A percentile compares a stretch with the other conserved stretches of the same genome.
Conservation (phyloP, 1,284 basidiomycete species). For the Flammula alnicola region DNA sequence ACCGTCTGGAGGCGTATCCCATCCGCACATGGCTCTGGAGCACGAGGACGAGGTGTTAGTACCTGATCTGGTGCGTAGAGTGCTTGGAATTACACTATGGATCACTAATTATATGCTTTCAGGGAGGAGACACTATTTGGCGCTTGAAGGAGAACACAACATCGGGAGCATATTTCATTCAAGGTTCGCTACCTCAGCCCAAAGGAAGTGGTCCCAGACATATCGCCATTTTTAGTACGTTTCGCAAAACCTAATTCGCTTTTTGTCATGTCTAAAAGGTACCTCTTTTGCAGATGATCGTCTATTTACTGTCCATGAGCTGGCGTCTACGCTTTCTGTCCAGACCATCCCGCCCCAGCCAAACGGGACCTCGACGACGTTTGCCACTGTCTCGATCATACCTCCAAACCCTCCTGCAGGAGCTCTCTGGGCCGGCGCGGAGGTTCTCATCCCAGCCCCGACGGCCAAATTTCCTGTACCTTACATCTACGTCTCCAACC, state of each 20-base stretch:
- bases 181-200: conserved; percentile 67
- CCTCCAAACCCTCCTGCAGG: conserved; percentile 54
- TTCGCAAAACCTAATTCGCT: too few relatives aligned
- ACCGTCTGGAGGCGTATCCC: conserved; percentile 45
- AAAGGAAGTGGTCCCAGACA: conserved; percentile 70
- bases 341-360: conserved; percentile 58
- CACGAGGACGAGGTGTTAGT: conserved; percentile 59
- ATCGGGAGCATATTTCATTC: conserved; percentile 52
- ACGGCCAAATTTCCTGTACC: conserved; percentile 50
- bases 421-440: conserved; percentile 55
- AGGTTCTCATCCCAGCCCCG: conserved; percentile 61
- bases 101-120: not conserved
- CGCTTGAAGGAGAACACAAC: conserved; percentile 47
- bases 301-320: conserved; percentile 68
- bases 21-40: conserved; percentile 68
- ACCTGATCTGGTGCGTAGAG: conserved; percentile 60
- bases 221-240: conserved; percentile 56
- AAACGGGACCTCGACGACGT: conserved; percentile 51
- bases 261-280: too few relatives aligned
- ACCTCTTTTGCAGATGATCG: conserved; percentile 47
- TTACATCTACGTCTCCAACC: conserved; percentile 73
- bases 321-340: conserved; percentile 64
- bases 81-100: not conserved
- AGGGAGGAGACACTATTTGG: conserved; percentile 74
- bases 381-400: conserved; percentile 59